Evolutionary conservation across 164 flowering plant genomes (phyloP), one percentile per base, ranked within the genome.

Genomic region (Berberis vulgaris): DNA sequence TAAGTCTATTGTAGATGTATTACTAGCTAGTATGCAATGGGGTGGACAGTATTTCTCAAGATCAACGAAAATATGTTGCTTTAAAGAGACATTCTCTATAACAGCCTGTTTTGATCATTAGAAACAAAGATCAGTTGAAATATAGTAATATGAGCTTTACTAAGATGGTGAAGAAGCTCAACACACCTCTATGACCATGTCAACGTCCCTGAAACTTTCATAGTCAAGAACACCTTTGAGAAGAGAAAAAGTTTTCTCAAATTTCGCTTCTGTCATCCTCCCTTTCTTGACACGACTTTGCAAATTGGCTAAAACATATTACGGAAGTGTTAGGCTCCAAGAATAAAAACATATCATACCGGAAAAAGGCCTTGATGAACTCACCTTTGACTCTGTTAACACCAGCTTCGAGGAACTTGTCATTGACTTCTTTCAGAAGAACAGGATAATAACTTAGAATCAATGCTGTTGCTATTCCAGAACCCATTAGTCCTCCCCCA

Each of bases 401-500:
- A 50, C 98, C 98, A 50, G 88, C 84, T 69, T 86, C 76, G 65
- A 90, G 71, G 73, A 90, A 87, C 65, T 87, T 85, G 43, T 83
- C 86, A 75, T 90, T 90, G 59, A 93, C 90, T 87, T 93, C 97
- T 78, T 90, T 93, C 50, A 91, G 77, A 50, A 88, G 68, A 54
- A 93, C 98, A 7, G 80, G 79, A 67, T 81, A 82, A 58, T 80
- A 80, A 66, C 89, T 79, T 26, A 90, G 88, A 62, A 93, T 76
- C 68, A 93, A 70, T 7, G 92, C 86, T 13, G 97, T 90, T 40
- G 97, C 95, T 69, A 93, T 93, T 64, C 98, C 98, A 71, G 98
- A 93, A 46, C 98, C 98, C 98, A 90, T 88, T 49, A 93, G 72
- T 49, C 98, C 98, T 60, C 98, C 98, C 44, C 98, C 98, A 68